These are phyloP conservation scores for Phytophthora uliginosa DNA, from an alignment of 352 stramenopile genomes.

Conservation along the genomic window DNA sequence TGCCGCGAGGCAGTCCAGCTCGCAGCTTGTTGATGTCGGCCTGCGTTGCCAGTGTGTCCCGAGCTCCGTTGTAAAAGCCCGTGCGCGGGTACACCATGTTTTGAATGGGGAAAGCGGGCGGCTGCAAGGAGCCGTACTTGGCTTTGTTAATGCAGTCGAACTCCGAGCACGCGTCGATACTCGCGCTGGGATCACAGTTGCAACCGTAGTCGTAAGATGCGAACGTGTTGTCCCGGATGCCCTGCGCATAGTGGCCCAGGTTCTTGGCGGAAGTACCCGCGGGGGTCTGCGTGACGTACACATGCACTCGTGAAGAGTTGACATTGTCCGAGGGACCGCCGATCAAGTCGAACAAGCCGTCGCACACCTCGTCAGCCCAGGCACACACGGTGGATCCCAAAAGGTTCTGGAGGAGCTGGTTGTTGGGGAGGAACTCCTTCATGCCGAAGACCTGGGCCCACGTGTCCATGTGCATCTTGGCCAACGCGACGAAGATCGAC, in stretches of 20 bases:
- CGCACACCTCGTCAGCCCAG: conserved; percentile 47
- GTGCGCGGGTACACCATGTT: conserved; percentile 48
- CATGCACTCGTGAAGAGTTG: conserved; percentile 56
- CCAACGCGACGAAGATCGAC: conserved; percentile 38
- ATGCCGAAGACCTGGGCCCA: conserved; percentile 47
- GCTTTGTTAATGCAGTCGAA: conserved; percentile 55
- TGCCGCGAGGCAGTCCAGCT: conserved; percentile 37
- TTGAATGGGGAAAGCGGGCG: conserved; percentile 40
- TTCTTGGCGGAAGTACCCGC: conserved; percentile 61
- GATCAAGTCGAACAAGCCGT: conserved; percentile 55
- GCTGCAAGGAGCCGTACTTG: conserved; percentile 50
- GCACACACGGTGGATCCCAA: conserved; percentile 52
- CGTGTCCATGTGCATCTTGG: conserved; percentile 49
- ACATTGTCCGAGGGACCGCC: conserved; percentile 53
- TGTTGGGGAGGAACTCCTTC: conserved; percentile 47
- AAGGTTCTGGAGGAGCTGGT: conserved; percentile 42
- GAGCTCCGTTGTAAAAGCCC: conserved; percentile 45
- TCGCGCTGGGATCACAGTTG: conserved; percentile 36
- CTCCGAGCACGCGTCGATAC: conserved; percentile 36
- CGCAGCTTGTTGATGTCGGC: conserved; percentile 50
- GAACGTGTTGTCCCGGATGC: conserved; percentile 59
- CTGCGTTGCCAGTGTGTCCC: conserved; percentile 48
- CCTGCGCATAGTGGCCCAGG: conserved; percentile 59
- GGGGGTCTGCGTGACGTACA: conserved; percentile 58
- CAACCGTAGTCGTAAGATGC: conserved; percentile 61